Evolutionary conservation across 805 yeast species (phyloP), one percentile per base, ranked within the genome.

Genomic region (Vanderwaltozyma tropicalis): DNA sequence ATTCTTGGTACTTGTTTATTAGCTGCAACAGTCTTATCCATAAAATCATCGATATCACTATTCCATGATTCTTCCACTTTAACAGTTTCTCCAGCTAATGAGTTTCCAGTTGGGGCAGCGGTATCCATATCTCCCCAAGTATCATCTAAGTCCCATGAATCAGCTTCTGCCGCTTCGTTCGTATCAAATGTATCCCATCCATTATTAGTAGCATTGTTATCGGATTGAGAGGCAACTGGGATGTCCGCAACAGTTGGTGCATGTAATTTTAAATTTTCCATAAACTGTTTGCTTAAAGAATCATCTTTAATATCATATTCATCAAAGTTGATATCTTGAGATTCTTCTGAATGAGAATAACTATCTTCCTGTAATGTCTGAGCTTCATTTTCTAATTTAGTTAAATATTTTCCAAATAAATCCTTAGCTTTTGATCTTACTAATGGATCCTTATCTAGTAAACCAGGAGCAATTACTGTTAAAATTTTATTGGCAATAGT

Each of bases 381-480:
- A 6, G 74, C 71, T 32, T 69, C 78, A 4, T 48, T 51, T 34
- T 69, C 67, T 39, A 82, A 69, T 46, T 73, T 76, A 4, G 54
- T 58, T 50, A 80, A 63, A 51, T 83, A 80, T 20, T 69, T 40
- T 20, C 79, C 77, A 45, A 89, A 77, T 0, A 86, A 71, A 32
- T 67, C 59, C 47, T 74, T 74, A 0, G 96, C 95, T 50, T 80
- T 83, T 0, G 59, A 59, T 41, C 97, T 68, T 3, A 89, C 88
- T 37, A 73, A 71, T 5, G 64, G 61, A 10, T 85, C 80, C 38
- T 69, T 71, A 57, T 92, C 97, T 52, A 89, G 69, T 39, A 89
- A 63, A 1, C 92, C 76, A 1, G 92, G 83, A 0, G 95, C 87
- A 39, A 92, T 72, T 2, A 86, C 85, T 0, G 95, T 89, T 38